These are phyloP conservation scores for Amaranthus hypochondriacus DNA, from an alignment of 148 eudicot species.

Conservation along the genomic window DNA sequence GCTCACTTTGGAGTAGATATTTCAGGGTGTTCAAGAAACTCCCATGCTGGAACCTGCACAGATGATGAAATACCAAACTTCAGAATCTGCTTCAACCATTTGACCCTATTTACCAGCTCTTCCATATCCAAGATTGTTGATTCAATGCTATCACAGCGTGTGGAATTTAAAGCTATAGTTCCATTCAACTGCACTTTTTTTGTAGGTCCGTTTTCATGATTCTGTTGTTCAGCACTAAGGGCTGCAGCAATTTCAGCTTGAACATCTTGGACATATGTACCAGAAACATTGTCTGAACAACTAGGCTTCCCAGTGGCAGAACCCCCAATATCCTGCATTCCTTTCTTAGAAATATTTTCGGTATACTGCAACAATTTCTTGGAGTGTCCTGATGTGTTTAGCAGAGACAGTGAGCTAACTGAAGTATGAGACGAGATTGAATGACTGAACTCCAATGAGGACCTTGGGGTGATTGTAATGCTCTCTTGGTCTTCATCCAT, in stretches of 20 bases:
- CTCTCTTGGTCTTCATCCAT: conserved; percentile 24
- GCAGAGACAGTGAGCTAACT: conserved; percentile 30
- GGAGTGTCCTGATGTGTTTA: conserved; percentile 19
- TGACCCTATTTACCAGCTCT: conserved; percentile 58
- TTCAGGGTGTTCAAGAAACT: conserved; percentile 41
- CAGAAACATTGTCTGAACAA: conserved; percentile 39
- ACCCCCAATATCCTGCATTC: conserved; percentile 16
- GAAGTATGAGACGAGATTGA: conserved; percentile 40
- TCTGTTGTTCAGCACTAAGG: conserved; percentile 22
- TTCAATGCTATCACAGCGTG: conserved; percentile 39
- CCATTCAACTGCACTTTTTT: conserved; percentile 31
- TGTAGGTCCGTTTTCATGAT: conserved; percentile 19
- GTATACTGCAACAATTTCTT: conserved; percentile 11
- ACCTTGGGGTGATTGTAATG: conserved; percentile 28
- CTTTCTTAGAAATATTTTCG: conserved; percentile 19
- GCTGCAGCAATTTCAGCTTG: conserved; percentile 25
- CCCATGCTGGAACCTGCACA: conserved; percentile 39
- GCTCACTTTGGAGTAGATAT: conserved; percentile 37
- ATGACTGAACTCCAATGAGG: conserved; percentile 27
- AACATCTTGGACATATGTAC: conserved; percentile 31
- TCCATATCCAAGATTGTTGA: conserved; percentile 55
- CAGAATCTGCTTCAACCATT: conserved; percentile 52
- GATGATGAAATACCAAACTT: conserved; percentile 37
- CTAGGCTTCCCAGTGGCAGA: conserved; percentile 27
- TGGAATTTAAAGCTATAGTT: conserved; percentile 36